phyloP scores from a whole-genome alignment of 768 basidiomycete species.

The Mycena belliarum region DNA sequence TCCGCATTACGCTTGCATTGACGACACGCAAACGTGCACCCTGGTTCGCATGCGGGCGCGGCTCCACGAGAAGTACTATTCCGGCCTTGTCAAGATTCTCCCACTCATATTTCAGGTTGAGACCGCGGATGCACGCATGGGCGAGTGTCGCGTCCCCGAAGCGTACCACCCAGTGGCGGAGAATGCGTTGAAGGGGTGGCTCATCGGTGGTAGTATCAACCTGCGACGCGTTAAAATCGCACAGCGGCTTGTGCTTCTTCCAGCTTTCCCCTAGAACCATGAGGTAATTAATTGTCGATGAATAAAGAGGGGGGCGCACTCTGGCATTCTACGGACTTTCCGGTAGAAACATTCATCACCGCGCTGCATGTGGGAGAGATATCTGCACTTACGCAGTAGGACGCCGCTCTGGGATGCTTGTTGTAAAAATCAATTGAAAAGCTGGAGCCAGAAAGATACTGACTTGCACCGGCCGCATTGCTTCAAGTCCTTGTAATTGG shows the following conservation, averaged over 20 bases:
- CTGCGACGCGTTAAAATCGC: neutral
- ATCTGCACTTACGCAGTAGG: no score
- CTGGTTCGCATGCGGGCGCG: conserved; percentile 2
- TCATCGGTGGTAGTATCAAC: neutral
- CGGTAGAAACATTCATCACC: no score
- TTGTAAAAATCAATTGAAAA: no score
- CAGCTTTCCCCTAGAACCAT: neutral
- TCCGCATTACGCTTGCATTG: neutral
- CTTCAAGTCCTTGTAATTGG: no score
- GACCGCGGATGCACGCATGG: conserved; percentile 3
- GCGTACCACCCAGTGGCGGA: conserved; percentile 9
- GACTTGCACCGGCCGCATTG: no score
- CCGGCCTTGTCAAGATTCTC: conserved; percentile 6
- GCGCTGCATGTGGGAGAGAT: no score
- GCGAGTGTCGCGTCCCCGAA: conserved; percentile 9
- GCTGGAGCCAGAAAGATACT: no score
- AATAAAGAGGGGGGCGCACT: neutral
- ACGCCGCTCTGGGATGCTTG: no score
- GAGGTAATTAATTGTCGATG: neutral
- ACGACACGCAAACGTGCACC: conserved; percentile 12
- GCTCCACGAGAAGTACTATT: neutral
- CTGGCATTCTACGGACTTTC: conserved; percentile 8
- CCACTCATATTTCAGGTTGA: conserved; percentile 9
- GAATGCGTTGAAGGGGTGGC: conserved; percentile 3
- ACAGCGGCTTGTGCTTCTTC: conserved; percentile 9